Percentiles rank a stretch among this genome's conserved stretches.
Conservation (phyloP, 2,329 filamentous ascomycete genomes). For the Pseudogymnoascus sp. region DNA sequence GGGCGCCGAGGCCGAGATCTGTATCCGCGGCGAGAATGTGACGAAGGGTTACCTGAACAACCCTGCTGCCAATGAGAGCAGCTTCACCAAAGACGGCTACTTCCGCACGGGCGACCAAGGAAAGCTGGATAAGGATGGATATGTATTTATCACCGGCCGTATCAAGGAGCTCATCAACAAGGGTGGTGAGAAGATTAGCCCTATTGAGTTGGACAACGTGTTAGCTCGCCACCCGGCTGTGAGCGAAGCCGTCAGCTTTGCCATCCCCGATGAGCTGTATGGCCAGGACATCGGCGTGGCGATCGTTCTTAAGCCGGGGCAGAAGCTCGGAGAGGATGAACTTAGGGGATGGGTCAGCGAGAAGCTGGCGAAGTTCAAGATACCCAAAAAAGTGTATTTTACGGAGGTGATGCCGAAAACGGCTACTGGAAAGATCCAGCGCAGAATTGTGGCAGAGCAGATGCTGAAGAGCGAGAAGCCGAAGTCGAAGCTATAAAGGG, state of each 20-base stretch:
- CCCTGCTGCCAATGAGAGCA: conserved; percentile 60
- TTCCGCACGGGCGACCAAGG: conserved; percentile 87
- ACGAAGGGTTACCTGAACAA: conserved; percentile 84
- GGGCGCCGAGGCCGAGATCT: conserved; percentile 71
- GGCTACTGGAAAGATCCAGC: conserved; percentile 82
- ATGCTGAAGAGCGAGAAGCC: conserved; percentile 63
- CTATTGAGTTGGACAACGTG: conserved; percentile 80
- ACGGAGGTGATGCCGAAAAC: conserved; percentile 82
- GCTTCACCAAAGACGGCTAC: conserved; percentile 67
- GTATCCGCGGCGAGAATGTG: conserved; percentile 72
- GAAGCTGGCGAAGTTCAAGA: conserved; percentile 73
- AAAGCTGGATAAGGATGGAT: conserved; percentile 69
- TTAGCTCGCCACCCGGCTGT: conserved; percentile 65
- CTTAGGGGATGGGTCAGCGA: conserved; percentile 61
- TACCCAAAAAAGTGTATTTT: conserved; percentile 79
- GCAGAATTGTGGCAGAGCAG: conserved; percentile 74
- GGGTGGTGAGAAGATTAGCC: conserved; percentile 81
- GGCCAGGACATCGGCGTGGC: conserved; percentile 75
- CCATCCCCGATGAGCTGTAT: conserved; percentile 72
- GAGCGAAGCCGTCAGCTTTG: conserved; percentile 73
- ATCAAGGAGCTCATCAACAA: conserved; percentile 94
- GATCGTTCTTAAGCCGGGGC: conserved; percentile 61
- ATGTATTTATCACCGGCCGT: conserved; percentile 77
- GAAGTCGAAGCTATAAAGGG: conserved; percentile 34
- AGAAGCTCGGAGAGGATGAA: conserved; percentile 47